Evolutionary conservation across 1,284 basidiomycete genomes (phyloP).

Genomic region (Rhodotorula sp.): DNA sequence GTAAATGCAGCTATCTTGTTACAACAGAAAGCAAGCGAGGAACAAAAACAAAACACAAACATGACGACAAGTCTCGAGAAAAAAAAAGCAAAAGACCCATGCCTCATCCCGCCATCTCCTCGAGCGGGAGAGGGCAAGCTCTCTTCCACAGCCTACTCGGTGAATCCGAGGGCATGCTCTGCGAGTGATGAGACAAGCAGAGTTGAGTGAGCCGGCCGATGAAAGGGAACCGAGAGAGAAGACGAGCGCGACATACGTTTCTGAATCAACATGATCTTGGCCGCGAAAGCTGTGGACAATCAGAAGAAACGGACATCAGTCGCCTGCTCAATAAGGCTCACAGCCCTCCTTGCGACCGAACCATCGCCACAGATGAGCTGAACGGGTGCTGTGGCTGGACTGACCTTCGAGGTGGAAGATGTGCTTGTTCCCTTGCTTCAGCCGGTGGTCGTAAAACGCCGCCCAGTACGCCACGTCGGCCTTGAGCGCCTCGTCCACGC

Average conservation of each 20-base stretch:
- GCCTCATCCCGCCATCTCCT: no score
- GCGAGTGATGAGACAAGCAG: not conserved
- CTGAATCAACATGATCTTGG: constrained; percentile 46
- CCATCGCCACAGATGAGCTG: no score
- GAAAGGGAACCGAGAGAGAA: no score
- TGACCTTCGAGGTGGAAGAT: constrained; percentile 83
- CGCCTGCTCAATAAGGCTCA: no score
- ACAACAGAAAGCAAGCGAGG: no score
- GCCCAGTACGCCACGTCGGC: constrained; percentile 94
- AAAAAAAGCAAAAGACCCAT: no score
- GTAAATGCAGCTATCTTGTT: no score
- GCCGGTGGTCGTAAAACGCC: constrained; percentile 88
- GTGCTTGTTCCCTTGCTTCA: constrained; percentile 87
- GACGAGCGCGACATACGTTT: constrained; percentile 27
- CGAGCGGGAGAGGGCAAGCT: not conserved
- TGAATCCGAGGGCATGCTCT: constrained; percentile 9
- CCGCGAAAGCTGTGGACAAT: constrained; percentile 42
- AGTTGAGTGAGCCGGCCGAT: not conserved
- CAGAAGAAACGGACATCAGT: no score
- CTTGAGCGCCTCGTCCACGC: constrained; percentile 83
- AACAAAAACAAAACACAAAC: no score
- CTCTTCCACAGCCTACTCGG: not conserved
- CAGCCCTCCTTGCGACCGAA: no score
- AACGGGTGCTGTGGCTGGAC: not conserved
- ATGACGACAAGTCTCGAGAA: no score